Conservation (phyloP, 441 rosid genomes). For the Gossypium schwendimanii region DNA sequence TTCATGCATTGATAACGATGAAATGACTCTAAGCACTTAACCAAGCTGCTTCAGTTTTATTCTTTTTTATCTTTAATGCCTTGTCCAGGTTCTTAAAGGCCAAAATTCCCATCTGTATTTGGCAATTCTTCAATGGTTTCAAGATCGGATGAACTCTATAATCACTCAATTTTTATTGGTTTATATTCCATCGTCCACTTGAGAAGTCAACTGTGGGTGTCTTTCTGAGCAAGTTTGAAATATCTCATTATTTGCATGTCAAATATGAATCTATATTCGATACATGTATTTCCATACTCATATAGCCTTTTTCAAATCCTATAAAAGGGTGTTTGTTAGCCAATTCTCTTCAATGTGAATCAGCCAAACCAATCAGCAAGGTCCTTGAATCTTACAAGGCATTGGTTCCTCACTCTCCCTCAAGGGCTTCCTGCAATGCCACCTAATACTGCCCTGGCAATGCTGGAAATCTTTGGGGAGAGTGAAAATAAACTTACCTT, state of each 20-base stretch:
- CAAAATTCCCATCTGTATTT: not conserved
- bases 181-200: too few relatives aligned
- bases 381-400: constrained; percentile 17
- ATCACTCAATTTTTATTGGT: too few relatives aligned
- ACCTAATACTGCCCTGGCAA: not conserved
- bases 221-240: too few relatives aligned
- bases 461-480: constrained; percentile 16
- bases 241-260: too few relatives aligned
- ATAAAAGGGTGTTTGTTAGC: constrained; percentile 21
- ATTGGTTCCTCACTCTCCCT: constrained; percentile 30
- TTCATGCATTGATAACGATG: not conserved
- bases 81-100: constrained; percentile 4
- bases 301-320: constrained; percentile 8
- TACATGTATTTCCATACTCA: too few relatives aligned
- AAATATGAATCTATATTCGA: too few relatives aligned
- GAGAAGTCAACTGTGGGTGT: too few relatives aligned
- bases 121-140: not conserved
- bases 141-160: not conserved
- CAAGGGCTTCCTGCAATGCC: constrained; percentile 20
- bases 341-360: constrained; percentile 16
- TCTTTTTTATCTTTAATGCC: not conserved
- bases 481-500: constrained; percentile 20
- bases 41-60: not conserved
- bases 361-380: not conserved
- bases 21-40: not conserved